These are phyloP conservation scores for Wolfiporia cocos DNA, from an alignment of 1,284 basidiomycete genomes.

Conservation along the genomic window DNA sequence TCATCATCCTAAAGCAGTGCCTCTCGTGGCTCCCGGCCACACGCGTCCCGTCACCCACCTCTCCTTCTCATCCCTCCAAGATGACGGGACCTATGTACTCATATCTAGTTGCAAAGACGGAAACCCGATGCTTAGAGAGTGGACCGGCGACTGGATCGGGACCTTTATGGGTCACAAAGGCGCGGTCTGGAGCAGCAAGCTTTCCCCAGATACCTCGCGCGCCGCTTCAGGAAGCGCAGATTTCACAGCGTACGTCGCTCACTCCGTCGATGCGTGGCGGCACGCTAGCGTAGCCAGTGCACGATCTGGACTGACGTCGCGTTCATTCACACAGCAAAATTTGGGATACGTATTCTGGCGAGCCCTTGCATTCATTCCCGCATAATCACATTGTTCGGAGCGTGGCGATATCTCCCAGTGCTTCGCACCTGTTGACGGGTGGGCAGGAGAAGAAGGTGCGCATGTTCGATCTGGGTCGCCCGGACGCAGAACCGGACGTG, in stretches of 20 bases:
- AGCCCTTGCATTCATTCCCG: conserved; percentile 85
- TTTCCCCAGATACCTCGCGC: conserved; percentile 80
- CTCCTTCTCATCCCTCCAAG: conserved; percentile 81
- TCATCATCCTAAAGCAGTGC: conserved; percentile 53
- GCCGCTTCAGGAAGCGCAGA: conserved; percentile 96
- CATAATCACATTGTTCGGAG: conserved; percentile 98
- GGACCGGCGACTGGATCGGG: conserved; percentile 98
- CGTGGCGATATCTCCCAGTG: conserved; percentile 75
- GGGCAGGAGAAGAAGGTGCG: conserved; percentile 98
- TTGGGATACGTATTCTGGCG: conserved; percentile 94
- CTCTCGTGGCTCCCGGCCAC: conserved; percentile 76
- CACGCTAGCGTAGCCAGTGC: too few species aligned
- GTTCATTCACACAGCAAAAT: conserved; percentile 66
- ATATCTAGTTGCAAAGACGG: conserved; percentile 97
- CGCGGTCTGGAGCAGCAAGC: conserved; percentile 96
- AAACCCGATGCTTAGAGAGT: conserved; percentile 92
- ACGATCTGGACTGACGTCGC: too few species aligned
- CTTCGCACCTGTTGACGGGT: conserved; percentile 77
- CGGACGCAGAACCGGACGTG: conserved; percentile 83
- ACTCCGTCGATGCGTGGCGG: neutral
- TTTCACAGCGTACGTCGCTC: conserved; percentile 82
- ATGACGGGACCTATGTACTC: conserved; percentile 82
- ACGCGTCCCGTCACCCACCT: conserved; percentile 91
- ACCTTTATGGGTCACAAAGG: conserved; percentile 99
- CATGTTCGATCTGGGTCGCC: conserved; percentile 84